Evolutionary conservation across 164 flowering plant genomes (phyloP).

Genomic region (Nelumbo lutea): DNA sequence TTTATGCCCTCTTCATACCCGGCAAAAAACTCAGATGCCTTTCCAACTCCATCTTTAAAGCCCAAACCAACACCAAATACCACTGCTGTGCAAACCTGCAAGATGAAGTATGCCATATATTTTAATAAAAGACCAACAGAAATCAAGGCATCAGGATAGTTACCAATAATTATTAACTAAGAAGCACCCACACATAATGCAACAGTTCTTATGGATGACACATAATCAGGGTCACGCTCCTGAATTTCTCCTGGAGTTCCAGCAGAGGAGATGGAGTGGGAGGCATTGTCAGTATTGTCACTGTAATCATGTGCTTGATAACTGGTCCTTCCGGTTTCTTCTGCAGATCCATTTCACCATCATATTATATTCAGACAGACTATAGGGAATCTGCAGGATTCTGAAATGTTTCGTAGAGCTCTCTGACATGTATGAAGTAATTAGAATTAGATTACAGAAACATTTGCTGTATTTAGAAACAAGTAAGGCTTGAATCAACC

Average conservation of each 20-base stretch:
- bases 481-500: neutral
- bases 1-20: conserved; percentile 47
- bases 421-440: conserved; percentile 23
- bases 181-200: conserved; percentile 61
- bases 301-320: conserved; percentile 24
- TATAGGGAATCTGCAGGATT: conserved; percentile 23
- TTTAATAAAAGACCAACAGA: conserved; percentile 6
- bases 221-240: conserved; percentile 23
- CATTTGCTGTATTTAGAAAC: conserved; percentile 2
- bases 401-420: conserved; percentile 23
- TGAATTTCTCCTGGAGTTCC: conserved; percentile 19
- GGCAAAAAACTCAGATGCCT: conserved; percentile 93
- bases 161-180: neutral
- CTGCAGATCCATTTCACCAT: conserved; percentile 40
- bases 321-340: conserved; percentile 25
- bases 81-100: conserved; percentile 73
- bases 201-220: conserved; percentile 54
- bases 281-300: conserved; percentile 10
- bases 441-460: conserved; percentile 18
- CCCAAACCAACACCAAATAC: conserved; percentile 87
- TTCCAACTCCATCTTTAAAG: conserved; percentile 73
- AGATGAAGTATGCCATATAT: conserved; percentile 8
- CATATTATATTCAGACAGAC: conserved; percentile 30
- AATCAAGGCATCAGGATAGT: conserved; percentile 5
- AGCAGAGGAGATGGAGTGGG: conserved; percentile 18